Evolutionary conservation across 495 filamentous ascomycete genomes (phyloP).

Genomic region (Parathielavia hyrcaniae): DNA sequence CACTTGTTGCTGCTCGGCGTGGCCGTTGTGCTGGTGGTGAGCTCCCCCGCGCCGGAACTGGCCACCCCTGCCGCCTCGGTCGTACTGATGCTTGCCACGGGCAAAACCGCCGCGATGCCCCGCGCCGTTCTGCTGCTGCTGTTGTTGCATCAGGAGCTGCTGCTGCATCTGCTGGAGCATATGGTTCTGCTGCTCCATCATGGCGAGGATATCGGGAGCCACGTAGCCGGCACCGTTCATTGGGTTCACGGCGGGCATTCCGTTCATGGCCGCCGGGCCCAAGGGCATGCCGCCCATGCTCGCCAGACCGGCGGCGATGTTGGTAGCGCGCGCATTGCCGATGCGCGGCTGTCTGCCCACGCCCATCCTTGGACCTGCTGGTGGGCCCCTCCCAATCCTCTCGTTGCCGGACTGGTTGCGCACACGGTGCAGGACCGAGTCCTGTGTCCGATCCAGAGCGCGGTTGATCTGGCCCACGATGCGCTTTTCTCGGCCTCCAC

Average conservation of each 20-base stretch:
- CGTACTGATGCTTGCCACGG: conserved; percentile 65
- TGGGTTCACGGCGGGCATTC: conserved; percentile 29
- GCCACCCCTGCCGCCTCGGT: conserved; percentile 50
- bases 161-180: conserved; percentile 65
- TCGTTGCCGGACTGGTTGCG: conserved; percentile 64
- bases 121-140: conserved; percentile 39
- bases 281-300: conserved; percentile 36
- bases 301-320: conserved; percentile 40
- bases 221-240: conserved; percentile 34
- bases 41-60: conserved; percentile 35
- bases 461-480: conserved; percentile 84
- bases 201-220: conserved; percentile 73
- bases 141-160: conserved; percentile 60
- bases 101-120: conserved; percentile 28
- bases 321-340: conserved; percentile 39
- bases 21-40: conserved; percentile 31
- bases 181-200: conserved; percentile 84
- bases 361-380: conserved; percentile 60
- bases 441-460: conserved; percentile 70
- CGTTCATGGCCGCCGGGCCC: conserved; percentile 28
- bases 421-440: conserved; percentile 73
- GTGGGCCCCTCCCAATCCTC: conserved; percentile 66
- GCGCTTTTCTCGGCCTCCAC: conserved; percentile 57
- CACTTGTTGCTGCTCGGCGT: conserved; percentile 27
- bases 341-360: conserved; percentile 50